Evolutionary conservation across 805 yeast species (phyloP), one percentile per base, ranked within the genome.

Genomic region (Yamadazyma nakazawae): DNA sequence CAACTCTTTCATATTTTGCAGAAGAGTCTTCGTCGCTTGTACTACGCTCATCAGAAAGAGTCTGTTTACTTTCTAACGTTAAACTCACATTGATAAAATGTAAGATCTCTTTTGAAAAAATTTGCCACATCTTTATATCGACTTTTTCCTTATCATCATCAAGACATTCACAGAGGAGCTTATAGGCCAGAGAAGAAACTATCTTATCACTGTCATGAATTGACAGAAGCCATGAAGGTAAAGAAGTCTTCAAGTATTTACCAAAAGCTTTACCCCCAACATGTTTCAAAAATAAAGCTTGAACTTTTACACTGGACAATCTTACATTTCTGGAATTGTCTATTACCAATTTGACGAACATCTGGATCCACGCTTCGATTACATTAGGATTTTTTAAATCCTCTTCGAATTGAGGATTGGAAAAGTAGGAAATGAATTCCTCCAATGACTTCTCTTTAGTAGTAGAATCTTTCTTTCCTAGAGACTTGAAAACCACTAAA

Each of bases 371-470:
- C 32, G 82, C 76, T 43, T 72, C 74, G n/a, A 76, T 62, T 16
- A 77, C 75, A 21, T 79, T 55, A 44, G 82, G 86, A 51, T 84
- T 83, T 7, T 47, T 34, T 5, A 51, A 31, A 1, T 52, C 49
- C 4, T 55, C 49, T 28, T 60, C 48, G 17, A 34, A 34, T 14
- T 32, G 16, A 2, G 28, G 21, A 11, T 42, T 19, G 2, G 78
- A 51, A 2, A 72, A 55, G 26, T 85, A 59, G 7, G 50, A 50
- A 28, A 59, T 47, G 38, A 71, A 57, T 36, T 86, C 95, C 5
- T 54, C 60, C 21, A 89, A 68, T 1, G 94, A 89, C 59, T 84
- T 87, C 55, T 88, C 96, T 58, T 83, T 86, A 0, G 98, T 92
- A n/a, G 81, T 82, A 6, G 84, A 77, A 57, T 90, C 96, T 58